phyloP scores from a whole-genome alignment of 2,329 filamentous ascomycete genomes.

The Cadophora sp. region DNA sequence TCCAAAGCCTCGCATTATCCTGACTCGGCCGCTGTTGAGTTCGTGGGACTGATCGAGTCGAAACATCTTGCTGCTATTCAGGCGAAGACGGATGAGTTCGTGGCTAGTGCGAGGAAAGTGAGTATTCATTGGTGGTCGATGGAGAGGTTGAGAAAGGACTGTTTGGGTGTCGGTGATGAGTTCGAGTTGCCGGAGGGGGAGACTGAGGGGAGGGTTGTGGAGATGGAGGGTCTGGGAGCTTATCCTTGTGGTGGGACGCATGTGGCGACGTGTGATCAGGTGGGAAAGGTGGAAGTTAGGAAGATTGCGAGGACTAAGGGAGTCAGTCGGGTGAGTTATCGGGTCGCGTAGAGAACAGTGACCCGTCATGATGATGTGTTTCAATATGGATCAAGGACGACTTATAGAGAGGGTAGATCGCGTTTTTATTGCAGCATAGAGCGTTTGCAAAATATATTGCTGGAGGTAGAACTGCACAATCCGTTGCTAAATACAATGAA shows the following conservation, averaged over 20 bases:
- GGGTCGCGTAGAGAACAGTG: slow-evolving; percentile 45
- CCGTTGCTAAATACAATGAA: too few species aligned
- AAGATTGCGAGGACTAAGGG: slow-evolving; percentile 73
- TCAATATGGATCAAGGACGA: not conserved
- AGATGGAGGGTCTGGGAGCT: slow-evolving; percentile 70
- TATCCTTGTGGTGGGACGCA: slow-evolving; percentile 82
- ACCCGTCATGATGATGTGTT: not conserved
- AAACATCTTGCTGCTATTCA: slow-evolving; percentile 70
- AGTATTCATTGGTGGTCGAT: slow-evolving; percentile 73
- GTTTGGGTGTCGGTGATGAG: slow-evolving; percentile 45
- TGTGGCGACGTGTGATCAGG: slow-evolving; percentile 63
- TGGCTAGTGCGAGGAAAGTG: slow-evolving; percentile 62
- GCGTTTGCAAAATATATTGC: too few species aligned
- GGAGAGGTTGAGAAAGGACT: slow-evolving; percentile 60
- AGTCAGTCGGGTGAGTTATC: slow-evolving; percentile 58
- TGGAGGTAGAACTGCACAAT: too few species aligned
- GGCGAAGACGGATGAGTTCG: slow-evolving; percentile 62
- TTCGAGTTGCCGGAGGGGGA: slow-evolving; percentile 53
- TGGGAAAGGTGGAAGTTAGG: slow-evolving; percentile 67
- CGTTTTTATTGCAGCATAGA: not conserved
- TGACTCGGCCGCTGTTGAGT: slow-evolving; percentile 71
- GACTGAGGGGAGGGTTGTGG: slow-evolving; percentile 64
- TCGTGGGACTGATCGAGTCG: slow-evolving; percentile 69
- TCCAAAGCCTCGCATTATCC: slow-evolving; percentile 77
- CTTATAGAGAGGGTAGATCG: not conserved